These are phyloP conservation scores for Colletotrichum navitas DNA, from an alignment of 2,329 filamentous ascomycete species.

Conservation along the genomic window DNA sequence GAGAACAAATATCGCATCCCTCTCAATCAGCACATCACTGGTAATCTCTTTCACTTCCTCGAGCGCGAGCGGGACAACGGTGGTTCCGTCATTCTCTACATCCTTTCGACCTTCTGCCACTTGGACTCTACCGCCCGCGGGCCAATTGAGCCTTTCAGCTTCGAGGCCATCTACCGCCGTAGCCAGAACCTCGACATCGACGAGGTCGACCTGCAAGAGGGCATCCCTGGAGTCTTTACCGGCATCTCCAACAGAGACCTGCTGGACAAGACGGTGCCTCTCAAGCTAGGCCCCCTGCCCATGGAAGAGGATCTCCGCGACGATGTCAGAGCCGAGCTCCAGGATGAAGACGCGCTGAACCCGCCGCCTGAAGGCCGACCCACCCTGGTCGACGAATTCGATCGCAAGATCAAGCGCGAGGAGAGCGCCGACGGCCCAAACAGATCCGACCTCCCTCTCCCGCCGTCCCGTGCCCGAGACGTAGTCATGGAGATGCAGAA, in stretches of 20 bases:
- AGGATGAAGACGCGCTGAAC: constrained; percentile 84
- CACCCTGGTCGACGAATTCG: constrained; percentile 88
- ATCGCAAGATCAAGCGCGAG: constrained; percentile 88
- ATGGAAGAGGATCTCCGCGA: constrained; percentile 86
- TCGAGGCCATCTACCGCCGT: constrained; percentile 69
- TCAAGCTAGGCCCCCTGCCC: constrained; percentile 85
- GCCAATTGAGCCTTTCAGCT: constrained; percentile 73
- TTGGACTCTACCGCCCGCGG: constrained; percentile 71
- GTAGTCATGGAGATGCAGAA: constrained; percentile 95
- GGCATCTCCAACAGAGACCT: constrained; percentile 73
- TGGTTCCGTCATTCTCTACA: constrained; percentile 80
- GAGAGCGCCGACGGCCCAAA: constrained; percentile 86
- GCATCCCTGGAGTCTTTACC: constrained; percentile 72
- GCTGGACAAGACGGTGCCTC: constrained; percentile 65
- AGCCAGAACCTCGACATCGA: constrained; percentile 73
- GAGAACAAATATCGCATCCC: constrained; percentile 91
- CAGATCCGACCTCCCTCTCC: constrained; percentile 84
- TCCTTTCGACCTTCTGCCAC: constrained; percentile 74
- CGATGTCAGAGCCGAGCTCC: constrained; percentile 88
- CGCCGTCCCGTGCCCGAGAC: constrained; percentile 88
- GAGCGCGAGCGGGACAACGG: constrained; percentile 88
- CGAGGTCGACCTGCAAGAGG: constrained; percentile 73
- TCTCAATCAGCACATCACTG: constrained; percentile 86
- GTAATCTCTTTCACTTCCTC: constrained; percentile 86
- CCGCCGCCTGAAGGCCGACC: constrained; percentile 78